These are phyloP conservation scores for Aureobasidium sp. DNA, from an alignment of 2,329 filamentous ascomycete species.

Conservation along the genomic window DNA sequence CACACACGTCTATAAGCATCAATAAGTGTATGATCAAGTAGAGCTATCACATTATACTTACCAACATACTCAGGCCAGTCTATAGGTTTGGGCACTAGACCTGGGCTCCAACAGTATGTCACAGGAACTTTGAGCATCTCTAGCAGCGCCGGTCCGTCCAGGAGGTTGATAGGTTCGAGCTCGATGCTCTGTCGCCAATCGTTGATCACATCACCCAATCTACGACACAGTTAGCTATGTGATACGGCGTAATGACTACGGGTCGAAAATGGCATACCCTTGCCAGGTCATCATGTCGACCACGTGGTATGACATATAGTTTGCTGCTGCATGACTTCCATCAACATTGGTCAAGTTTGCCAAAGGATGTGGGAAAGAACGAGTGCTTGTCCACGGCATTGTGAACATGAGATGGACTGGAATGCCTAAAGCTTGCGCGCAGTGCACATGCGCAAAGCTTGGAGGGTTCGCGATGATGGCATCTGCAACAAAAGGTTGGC, in stretches of 20 bases:
- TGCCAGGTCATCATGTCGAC: conserved; percentile 94
- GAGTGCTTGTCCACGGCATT: conserved; percentile 86
- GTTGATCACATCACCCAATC: conserved; percentile 69
- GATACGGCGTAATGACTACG: not conserved
- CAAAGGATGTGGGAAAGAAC: conserved; percentile 76
- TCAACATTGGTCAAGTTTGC: conserved; percentile 73
- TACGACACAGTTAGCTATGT: conserved; percentile 25
- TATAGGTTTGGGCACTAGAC: conserved; percentile 67
- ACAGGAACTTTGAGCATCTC: conserved; percentile 69
- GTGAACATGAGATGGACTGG: conserved; percentile 86
- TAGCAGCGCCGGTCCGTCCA: conserved; percentile 75
- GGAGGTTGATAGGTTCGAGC: conserved; percentile 66
- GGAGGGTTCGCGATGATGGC: conserved; percentile 73
- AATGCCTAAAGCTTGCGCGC: conserved; percentile 66
- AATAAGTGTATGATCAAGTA: not conserved
- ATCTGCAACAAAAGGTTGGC: conserved; percentile 63
- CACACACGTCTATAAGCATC: conserved; percentile 34
- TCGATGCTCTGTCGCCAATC: conserved; percentile 62
- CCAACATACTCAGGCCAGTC: conserved; percentile 68
- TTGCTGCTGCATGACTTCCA: conserved; percentile 67
- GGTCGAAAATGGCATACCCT: conserved; percentile 42
- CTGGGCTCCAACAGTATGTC: conserved; percentile 87
- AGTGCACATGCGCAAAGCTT: conserved; percentile 67
- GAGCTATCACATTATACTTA: conserved; percentile 29
- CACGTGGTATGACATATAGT: conserved; percentile 74